These are phyloP conservation scores for Pestalotiopsis sp. DNA, from an alignment of 2,329 filamentous ascomycete species.

Conservation along the genomic window DNA sequence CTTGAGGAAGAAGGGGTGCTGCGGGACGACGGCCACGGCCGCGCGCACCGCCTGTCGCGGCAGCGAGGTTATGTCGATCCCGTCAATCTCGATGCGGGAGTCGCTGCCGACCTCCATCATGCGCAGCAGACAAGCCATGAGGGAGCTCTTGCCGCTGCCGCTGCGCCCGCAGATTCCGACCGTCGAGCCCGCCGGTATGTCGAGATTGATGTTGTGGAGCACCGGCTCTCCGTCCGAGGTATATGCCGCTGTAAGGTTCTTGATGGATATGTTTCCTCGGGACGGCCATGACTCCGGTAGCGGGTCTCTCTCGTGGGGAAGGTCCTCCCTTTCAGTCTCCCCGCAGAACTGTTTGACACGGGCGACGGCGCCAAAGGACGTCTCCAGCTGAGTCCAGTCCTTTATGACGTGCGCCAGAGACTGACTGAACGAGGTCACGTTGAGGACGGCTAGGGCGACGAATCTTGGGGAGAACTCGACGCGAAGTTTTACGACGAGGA, in stretches of 20 bases:
- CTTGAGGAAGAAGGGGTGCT: slow-evolving; percentile 18
- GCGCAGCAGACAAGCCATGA: neutral
- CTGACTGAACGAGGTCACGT: slow-evolving; percentile 10
- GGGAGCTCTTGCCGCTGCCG: slow-evolving; percentile 7
- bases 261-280: neutral
- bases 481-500: slow-evolving; percentile 16
- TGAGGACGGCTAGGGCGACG: slow-evolving; percentile 17
- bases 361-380: slow-evolving; percentile 12
- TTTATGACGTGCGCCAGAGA: slow-evolving; percentile 25
- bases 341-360: slow-evolving; percentile 10
- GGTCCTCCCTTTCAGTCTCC: neutral
- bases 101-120: neutral
- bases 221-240: neutral
- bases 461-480: slow-evolving; percentile 17
- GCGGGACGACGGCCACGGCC: slow-evolving; percentile 16
- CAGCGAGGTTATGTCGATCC: slow-evolving; percentile 11
- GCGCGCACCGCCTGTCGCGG: slow-evolving; percentile 8
- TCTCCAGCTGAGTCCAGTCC: slow-evolving; percentile 11
- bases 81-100: slow-evolving; percentile 15
- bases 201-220: slow-evolving; percentile 13
- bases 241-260: slow-evolving; percentile 2
- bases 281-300: slow-evolving; percentile 9
- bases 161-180: slow-evolving; percentile 1
- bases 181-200: neutral
- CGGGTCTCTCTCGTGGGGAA: neutral